These are phyloP conservation scores for Naganishia friedmannii DNA, from an alignment of 768 basidiomycete species.

Conservation along the genomic window DNA sequence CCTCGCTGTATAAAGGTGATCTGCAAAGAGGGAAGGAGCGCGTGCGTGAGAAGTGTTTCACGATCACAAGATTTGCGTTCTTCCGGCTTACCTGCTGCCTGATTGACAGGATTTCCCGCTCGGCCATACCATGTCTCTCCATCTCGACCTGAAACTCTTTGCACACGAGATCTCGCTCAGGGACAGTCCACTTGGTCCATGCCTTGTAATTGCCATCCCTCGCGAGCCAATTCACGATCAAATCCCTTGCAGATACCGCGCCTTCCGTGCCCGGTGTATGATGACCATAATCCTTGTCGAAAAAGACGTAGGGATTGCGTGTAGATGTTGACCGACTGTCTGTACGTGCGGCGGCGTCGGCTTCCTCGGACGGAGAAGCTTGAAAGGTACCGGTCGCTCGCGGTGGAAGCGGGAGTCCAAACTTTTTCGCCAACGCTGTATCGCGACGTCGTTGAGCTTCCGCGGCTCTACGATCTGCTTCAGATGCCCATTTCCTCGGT, in stretches of 20 bases:
- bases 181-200: background rate
- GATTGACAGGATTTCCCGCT: constrained; percentile 7
- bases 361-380: background rate
- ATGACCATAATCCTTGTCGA: constrained; percentile 18
- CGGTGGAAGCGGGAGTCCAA: constrained; percentile 7
- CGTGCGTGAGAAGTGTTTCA: background rate
- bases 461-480: constrained; percentile 12
- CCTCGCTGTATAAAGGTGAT: constrained; percentile 11
- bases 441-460: constrained; percentile 22
- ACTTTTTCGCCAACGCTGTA: background rate
- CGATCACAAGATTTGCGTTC: background rate
- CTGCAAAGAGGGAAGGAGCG: background rate
- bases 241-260: background rate
- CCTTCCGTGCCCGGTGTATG: background rate
- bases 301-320: constrained; percentile 11
- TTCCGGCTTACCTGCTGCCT: constrained; percentile 2
- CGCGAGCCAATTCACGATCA: constrained; percentile 13
- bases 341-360: background rate
- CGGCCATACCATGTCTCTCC: constrained; percentile 7
- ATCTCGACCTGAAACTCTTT: constrained; percentile 1
- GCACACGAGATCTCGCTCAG: constrained; percentile 4
- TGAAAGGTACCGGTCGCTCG: background rate
- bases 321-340: background rate
- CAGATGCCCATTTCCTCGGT: constrained; percentile 15
- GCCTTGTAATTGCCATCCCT: background rate